phyloP scores from a whole-genome alignment of 2,329 filamentous ascomycete species.

The Ampelomyces quisqualis region DNA sequence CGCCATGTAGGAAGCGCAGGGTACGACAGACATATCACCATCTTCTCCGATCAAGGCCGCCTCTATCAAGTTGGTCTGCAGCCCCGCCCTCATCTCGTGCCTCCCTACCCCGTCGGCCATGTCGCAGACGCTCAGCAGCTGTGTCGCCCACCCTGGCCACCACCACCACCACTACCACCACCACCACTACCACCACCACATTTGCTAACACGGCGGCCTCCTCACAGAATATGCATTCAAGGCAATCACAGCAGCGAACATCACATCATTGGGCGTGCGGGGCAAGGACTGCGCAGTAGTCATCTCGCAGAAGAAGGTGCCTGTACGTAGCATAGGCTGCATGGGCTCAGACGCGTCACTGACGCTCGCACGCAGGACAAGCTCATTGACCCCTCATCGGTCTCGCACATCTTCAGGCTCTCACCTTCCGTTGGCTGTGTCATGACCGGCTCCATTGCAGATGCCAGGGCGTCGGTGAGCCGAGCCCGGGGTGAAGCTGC shows the following conservation, averaged over 20 bases:
- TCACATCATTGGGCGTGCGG: slow-evolving; percentile 93
- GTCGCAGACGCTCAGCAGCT: too few relatives aligned
- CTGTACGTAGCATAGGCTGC: slow-evolving; percentile 62
- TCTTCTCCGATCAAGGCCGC: slow-evolving; percentile 98
- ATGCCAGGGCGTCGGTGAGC: slow-evolving; percentile 89
- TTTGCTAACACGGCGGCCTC: slow-evolving; percentile 17
- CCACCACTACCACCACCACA: slow-evolving; percentile 6
- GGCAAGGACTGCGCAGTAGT: slow-evolving; percentile 98
- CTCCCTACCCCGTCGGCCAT: not conserved
- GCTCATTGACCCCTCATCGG: slow-evolving; percentile 94
- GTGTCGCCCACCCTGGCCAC: too few relatives aligned
- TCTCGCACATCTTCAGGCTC: slow-evolving; percentile 96
- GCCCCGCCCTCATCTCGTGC: slow-evolving; percentile 2
- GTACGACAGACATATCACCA: slow-evolving; percentile 98
- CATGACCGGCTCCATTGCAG: slow-evolving; percentile 97
- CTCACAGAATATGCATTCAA: slow-evolving; percentile 99
- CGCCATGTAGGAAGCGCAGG: slow-evolving; percentile 53
- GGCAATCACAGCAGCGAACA: slow-evolving; percentile 98
- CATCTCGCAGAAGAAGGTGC: slow-evolving; percentile 98
- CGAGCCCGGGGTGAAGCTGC: slow-evolving; percentile 93
- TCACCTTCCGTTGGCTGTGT: slow-evolving; percentile 96
- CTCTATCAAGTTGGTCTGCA: slow-evolving; percentile 97
- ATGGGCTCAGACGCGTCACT: slow-evolving; percentile 7
- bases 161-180: not conserved
- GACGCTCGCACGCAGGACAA: slow-evolving; percentile 69